Evolutionary conservation across 805 yeast species (phyloP), one percentile per base, ranked within the genome.

Genomic region (Kodamaea neixiangensis): DNA sequence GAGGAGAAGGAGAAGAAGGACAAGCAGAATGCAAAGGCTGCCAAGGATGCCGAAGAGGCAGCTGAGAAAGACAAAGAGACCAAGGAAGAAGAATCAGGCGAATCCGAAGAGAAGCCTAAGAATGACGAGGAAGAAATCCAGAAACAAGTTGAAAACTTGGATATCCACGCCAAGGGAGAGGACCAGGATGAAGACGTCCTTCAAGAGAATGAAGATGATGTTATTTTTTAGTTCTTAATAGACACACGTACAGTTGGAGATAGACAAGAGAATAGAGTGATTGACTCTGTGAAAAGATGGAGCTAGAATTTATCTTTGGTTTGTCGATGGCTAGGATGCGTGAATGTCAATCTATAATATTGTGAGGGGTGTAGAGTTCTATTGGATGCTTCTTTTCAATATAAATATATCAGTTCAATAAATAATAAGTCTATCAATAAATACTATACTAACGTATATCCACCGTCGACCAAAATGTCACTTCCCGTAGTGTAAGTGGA

Each of bases 381-480:
- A n/a, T n/a, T n/a, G n/a, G n/a, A n/a, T n/a, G n/a, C n/a, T n/a
- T n/a, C n/a, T n/a, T n/a, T n/a, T n/a, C n/a, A n/a, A n/a, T n/a
- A n/a, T n/a, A n/a, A n/a, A n/a, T n/a, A n/a, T n/a, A n/a, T n/a
- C n/a, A n/a, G n/a, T n/a, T n/a, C n/a, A n/a, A n/a, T n/a, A n/a
- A 25, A 25, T 14, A 15, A 35, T 5, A 10, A n/a, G 17, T 21
- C 44, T 41, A 25, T 25, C 38, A 29, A 44, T 37, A 34, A 34
- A 34, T 34, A 34, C 38, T 48, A 48, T 38, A 44, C 47, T 37
- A 48, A 43, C 9, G 51, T 44, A 65, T 76, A 77, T 33, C 83
- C 83, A 51, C 79, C 79, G 56, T 75, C 79, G 20, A 75, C 76
- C 51, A 71, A 54, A 37, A 75, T 64, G 54, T 76, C 80, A 55